Percentiles rank a stretch among this genome's conserved stretches.
Conservation (phyloP, 2,329 filamentous ascomycete genomes). For the Pseudocercospora musae region DNA sequence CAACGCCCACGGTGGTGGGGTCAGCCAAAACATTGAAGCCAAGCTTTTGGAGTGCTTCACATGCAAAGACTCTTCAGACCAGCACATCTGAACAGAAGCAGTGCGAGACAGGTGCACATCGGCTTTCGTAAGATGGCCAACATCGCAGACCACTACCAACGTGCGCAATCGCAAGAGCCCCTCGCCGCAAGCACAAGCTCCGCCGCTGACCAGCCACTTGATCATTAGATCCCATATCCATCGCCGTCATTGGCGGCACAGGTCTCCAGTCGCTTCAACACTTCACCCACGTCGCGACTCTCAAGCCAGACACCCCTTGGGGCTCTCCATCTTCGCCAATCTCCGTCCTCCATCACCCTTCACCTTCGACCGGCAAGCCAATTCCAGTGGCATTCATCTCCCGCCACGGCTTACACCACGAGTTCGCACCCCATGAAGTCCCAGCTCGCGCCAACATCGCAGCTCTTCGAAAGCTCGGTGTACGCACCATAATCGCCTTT, state of each 20-base stretch:
- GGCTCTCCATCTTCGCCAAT: constrained; percentile 74
- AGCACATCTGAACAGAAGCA: not conserved
- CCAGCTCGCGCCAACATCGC: constrained; percentile 93
- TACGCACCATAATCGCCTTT: constrained; percentile 89
- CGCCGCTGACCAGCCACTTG: not conserved
- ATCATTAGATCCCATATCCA: constrained; percentile 45
- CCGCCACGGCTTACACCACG: constrained; percentile 84
- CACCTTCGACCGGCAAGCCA: constrained; percentile 60
- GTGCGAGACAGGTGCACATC: constrained; percentile 27
- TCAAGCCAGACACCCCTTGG: constrained; percentile 83
- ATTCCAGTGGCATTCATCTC: constrained; percentile 83
- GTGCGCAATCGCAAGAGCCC: constrained; percentile 15
- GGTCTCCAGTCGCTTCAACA: constrained; percentile 83
- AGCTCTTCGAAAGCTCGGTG: constrained; percentile 86
- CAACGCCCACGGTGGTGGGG: no score
- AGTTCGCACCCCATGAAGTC: constrained; percentile 92
- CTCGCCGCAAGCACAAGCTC: not conserved
- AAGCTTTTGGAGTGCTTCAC: not conserved
- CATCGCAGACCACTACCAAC: constrained; percentile 34
- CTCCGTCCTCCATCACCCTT: constrained; percentile 81
- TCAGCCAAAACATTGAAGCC: no score
- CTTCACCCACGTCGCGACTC: constrained; percentile 77
- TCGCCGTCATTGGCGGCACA: constrained; percentile 65
- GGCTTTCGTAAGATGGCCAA: constrained; percentile 37
- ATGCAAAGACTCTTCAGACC: not conserved